Base-by-base conservation (phyloP, 345 rosid species). In the Linum tenue region DNA sequence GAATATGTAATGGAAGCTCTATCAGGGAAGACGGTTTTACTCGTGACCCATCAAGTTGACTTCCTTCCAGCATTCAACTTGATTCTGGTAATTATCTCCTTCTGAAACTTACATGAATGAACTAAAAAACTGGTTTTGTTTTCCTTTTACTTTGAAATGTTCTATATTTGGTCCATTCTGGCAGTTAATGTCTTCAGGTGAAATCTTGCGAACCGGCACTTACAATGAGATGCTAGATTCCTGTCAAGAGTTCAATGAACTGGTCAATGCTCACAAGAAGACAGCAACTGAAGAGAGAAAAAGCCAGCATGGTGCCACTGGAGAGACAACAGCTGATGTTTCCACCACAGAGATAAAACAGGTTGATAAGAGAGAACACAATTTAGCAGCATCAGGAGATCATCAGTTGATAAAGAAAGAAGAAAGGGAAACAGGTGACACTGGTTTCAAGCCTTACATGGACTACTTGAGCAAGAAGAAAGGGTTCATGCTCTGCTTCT, bases 1-100 rank as follows among this genome's bases (percentile, higher is more conserved):
- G 80, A 77, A 36, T 73, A 76, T 60, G 69, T 79, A 8, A 66
- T 75, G 70, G 65, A 67, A 44, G 55, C 70, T 57, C 59, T 79
- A 14, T 31, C 37, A 48, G 58, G 39, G 10, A 79, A 82, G 68
- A 73, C 80, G 14, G 81, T 77, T 59, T 59, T 79, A 35, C 70
- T 70, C 60, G 83, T 75, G 43, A 82, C 81, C 56, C 85, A 75
- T 75, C 83, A 79, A 69, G 72, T 77, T 31, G 85, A 79, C 56
- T 74, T 79, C 67, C 75, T 82, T 22, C 59, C 74, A 7, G 68
- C 69, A 7, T 77, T 72, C 35, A 79, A 82, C 67, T 63, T 7
- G 42, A 71, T 82, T 55, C 67, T 75, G 75, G 86, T 82, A 59
- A 73, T 62, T 16, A 22, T 7, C 39, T 15, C n/a, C 10, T 17